These are phyloP conservation scores for Stentor coeruleus DNA, from an alignment of 73 alveolate genomes.

Conservation along the genomic window DNA sequence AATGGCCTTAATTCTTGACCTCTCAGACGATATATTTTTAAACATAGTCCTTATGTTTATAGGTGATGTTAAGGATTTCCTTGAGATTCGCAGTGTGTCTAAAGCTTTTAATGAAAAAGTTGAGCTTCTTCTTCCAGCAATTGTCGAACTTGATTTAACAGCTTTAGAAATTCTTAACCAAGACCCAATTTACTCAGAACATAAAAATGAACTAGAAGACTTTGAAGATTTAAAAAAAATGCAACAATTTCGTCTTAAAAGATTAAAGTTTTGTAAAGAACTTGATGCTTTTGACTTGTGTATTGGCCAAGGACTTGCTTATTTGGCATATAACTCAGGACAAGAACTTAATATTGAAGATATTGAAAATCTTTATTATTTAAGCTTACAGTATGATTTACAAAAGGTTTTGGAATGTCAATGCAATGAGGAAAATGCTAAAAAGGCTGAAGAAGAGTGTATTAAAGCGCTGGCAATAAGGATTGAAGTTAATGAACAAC, in stretches of 20 bases:
- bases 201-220: not conserved
- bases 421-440: not conserved
- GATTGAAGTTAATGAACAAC: not conserved
- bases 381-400: not conserved
- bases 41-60: not conserved
- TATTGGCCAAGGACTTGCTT: not conserved
- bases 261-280: no score
- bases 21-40: not conserved
- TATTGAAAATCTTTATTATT: not conserved
- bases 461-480: not conserved
- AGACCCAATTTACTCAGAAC: not conserved
- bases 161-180: not conserved
- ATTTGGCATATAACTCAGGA: not conserved
- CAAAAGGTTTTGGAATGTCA: not conserved
- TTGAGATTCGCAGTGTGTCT: not conserved
- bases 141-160: not conserved
- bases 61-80: not conserved
- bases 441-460: not conserved
- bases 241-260: not conserved
- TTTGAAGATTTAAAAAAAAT: not conserved
- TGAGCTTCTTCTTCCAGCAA: not conserved
- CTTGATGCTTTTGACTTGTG: not conserved
- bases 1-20: conserved; percentile 5
- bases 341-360: not conserved
- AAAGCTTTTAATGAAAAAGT: not conserved